These are phyloP conservation scores for Lavandula angustifolia DNA, from an alignment of 257 asterid genomes.

Conservation along the genomic window DNA sequence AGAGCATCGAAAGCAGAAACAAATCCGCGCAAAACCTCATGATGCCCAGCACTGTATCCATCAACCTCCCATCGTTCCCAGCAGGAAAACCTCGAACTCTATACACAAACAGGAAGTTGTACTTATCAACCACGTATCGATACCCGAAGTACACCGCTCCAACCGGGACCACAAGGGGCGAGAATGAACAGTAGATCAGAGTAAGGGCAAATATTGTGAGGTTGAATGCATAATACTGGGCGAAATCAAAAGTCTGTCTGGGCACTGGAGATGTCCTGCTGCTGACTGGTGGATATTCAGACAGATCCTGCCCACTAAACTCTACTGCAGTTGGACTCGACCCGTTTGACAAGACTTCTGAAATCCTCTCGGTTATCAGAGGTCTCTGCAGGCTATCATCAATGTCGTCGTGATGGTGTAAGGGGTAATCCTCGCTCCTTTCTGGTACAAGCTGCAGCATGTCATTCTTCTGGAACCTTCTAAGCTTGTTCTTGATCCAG, in stretches of 20 bases:
- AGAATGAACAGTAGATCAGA: constrained; percentile 77
- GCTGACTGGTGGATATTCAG: constrained; percentile 92
- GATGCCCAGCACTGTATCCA: constrained; percentile 80
- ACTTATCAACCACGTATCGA: constrained; percentile 89
- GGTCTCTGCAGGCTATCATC: constrained; percentile 67
- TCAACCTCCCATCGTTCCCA: constrained; percentile 93
- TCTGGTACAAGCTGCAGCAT: constrained; percentile 98
- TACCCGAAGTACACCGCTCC: constrained; percentile 93
- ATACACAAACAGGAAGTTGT: constrained; percentile 90
- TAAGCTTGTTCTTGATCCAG: constrained; percentile 92
- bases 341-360: constrained; percentile 47
- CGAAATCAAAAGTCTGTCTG: constrained; percentile 86
- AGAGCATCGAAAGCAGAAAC: constrained; percentile 74
- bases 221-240: constrained; percentile 91
- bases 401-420: constrained; percentile 53
- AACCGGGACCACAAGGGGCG: constrained; percentile 96
- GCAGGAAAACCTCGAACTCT: constrained; percentile 97
- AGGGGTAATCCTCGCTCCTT: constrained; percentile 66
- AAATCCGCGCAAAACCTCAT: constrained; percentile 84
- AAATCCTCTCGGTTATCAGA: constrained; percentile 56
- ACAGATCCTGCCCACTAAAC: constrained; percentile 67
- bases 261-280: constrained; percentile 95
- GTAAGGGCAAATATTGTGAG: constrained; percentile 96
- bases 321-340: constrained; percentile 49
- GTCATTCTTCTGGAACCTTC: constrained; percentile 81